Evolutionary conservation across 768 basidiomycete species (phyloP).

Genomic region (Lentinula detonsa): DNA sequence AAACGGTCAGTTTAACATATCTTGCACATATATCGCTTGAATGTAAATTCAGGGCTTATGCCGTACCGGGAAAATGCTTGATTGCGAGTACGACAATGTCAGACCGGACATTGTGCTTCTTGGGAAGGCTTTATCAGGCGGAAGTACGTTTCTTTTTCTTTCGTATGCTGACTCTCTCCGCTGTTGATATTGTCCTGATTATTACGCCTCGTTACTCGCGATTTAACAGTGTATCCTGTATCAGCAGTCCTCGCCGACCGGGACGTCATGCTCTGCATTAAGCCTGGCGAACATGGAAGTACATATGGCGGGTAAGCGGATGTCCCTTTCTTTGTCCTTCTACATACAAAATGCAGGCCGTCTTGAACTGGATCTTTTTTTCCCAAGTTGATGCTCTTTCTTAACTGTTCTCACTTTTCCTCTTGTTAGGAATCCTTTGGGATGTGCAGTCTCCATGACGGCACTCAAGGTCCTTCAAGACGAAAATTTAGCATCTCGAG

Average conservation of each 20-base stretch:
- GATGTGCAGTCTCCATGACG: conserved; percentile 92
- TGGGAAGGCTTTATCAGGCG: conserved; percentile 96
- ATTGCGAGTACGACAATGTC: conserved; percentile 80
- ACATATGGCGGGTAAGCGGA: conserved; percentile 84
- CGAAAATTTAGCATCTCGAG: conserved; percentile 80
- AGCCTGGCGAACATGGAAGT: conserved; percentile 92
- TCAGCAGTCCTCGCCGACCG: conserved; percentile 89
- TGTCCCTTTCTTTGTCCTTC: neutral
- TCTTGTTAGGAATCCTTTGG: conserved; percentile 74
- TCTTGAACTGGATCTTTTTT: no score
- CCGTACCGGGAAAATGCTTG: conserved; percentile 92
- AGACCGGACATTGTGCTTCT: conserved; percentile 90
- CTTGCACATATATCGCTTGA: conserved; percentile 3
- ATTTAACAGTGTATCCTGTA: conserved; percentile 78
- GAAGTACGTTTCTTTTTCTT: conserved; percentile 46
- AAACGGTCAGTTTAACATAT: conserved; percentile 55
- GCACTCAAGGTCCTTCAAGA: conserved; percentile 88
- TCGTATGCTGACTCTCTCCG: conserved; percentile 1
- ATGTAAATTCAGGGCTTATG: conserved; percentile 61
- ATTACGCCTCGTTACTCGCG: neutral
- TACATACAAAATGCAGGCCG: neutral
- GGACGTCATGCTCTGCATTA: conserved; percentile 91
- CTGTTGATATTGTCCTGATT: neutral
- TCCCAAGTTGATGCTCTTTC: neutral
- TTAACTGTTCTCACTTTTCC: neutral